Conservation (phyloP, 2,329 filamentous ascomycete species). For the Daldinia eschscholtzii region DNA sequence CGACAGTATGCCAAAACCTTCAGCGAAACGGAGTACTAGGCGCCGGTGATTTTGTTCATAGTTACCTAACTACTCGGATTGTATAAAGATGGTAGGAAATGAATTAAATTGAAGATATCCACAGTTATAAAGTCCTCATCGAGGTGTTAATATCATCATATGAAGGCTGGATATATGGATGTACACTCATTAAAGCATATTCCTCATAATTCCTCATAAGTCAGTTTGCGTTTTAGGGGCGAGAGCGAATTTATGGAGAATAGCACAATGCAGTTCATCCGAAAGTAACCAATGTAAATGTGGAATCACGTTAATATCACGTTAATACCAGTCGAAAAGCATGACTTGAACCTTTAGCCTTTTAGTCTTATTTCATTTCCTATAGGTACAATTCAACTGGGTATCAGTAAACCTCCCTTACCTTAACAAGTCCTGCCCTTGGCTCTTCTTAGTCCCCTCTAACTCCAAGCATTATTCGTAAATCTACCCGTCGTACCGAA, state of each 20-base stretch:
- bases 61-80: neutral
- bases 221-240: neutral
- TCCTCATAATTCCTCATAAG: no score
- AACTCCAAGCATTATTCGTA: neutral
- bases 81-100: conserved; percentile 7
- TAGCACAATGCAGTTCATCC: neutral
- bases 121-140: neutral
- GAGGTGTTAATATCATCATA: neutral
- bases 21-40: conserved; percentile 39
- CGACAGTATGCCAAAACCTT: neutral
- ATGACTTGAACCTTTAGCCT: neutral
- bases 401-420: conserved; percentile 25
- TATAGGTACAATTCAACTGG: conserved; percentile 11
- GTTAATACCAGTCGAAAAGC: neutral
- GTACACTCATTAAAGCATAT: neutral
- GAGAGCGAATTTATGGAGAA: neutral
- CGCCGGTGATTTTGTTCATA: conserved; percentile 31
- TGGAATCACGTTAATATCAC: neutral
- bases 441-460: neutral
- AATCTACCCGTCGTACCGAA: conserved; percentile 7
- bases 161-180: conserved; percentile 5
- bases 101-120: conserved; percentile 3
- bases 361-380: neutral
- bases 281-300: neutral
- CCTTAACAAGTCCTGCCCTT: neutral